Evolutionary conservation across 2,329 filamentous ascomycete genomes (phyloP).

Genomic region (Calonectria honghensis): DNA sequence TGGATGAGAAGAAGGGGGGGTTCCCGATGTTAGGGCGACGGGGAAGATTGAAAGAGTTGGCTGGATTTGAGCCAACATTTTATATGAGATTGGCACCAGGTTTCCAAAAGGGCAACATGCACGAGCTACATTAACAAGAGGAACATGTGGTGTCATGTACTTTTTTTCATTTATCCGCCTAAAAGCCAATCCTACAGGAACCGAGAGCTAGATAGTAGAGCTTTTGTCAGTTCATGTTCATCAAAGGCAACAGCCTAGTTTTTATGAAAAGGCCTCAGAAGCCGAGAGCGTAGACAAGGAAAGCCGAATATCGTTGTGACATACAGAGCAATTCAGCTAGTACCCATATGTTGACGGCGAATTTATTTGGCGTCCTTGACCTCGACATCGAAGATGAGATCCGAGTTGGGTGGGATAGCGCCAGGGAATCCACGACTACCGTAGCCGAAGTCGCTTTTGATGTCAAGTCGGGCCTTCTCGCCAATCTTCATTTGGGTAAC

Average conservation of each 20-base stretch:
- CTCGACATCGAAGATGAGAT: constrained; percentile 85
- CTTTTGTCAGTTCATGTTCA: background rate
- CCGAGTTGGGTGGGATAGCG: constrained; percentile 81
- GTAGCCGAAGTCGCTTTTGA: constrained; percentile 81
- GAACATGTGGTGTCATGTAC: background rate
- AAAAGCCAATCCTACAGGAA: background rate
- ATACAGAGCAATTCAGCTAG: constrained; percentile 36
- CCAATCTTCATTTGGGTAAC: constrained; percentile 91
- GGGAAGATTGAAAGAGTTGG: no score
- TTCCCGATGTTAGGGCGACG: no score
- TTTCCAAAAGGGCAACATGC: no score
- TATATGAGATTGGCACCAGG: no score
- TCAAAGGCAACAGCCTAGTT: constrained; percentile 1
- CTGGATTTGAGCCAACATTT: no score
- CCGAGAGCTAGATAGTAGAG: background rate
- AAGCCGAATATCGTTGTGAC: constrained; percentile 29
- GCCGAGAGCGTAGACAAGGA: background rate
- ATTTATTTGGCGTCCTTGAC: constrained; percentile 77
- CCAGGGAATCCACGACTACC: constrained; percentile 64
- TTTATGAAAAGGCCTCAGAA: background rate
- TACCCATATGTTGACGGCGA: background rate
- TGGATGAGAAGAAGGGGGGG: no score
- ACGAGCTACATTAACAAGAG: background rate
- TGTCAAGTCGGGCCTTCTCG: constrained; percentile 91
- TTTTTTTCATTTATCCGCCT: constrained; percentile 24